A percentile compares a stretch with the other conserved stretches of the same genome.
phyloP scores from a whole-genome alignment of 108 stramenopile species.

The Stephanodiscus minutulus region DNA sequence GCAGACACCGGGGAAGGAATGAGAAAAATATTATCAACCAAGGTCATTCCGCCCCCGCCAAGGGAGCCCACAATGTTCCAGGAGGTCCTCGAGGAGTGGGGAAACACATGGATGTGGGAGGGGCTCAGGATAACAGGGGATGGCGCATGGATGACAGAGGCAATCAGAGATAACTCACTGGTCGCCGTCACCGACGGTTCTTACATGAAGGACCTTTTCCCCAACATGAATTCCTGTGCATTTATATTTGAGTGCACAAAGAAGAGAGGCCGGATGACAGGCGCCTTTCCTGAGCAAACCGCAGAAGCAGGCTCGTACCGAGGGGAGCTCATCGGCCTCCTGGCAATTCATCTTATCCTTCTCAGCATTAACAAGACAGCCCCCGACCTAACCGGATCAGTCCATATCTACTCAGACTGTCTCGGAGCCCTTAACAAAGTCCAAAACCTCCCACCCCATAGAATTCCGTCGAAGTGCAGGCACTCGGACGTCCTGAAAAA shows the following conservation, averaged over 20 bases:
- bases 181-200: conserved; percentile 21
- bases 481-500: conserved; percentile 23
- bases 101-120: conserved; percentile 7
- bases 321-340: neutral
- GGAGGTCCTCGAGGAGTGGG: conserved; percentile 20
- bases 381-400: neutral
- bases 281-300: conserved; percentile 9
- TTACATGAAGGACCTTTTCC: too few species aligned
- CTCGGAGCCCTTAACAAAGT: neutral
- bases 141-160: neutral
- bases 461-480: neutral
- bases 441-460: too few species aligned
- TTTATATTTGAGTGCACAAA: too few species aligned
- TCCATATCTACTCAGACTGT: neutral
- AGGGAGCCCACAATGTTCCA: neutral
- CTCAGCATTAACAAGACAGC: neutral
- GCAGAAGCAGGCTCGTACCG: neutral
- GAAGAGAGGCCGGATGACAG: too few species aligned
- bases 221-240: too few species aligned
- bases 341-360: neutral
- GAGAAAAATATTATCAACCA: neutral
- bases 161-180: neutral
- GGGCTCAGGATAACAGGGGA: neutral
- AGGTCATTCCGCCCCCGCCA: neutral
- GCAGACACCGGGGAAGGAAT: neutral